phyloP scores from a whole-genome alignment of 2,329 filamentous ascomycete species.

The Pseudogymnoascus sp. region DNA sequence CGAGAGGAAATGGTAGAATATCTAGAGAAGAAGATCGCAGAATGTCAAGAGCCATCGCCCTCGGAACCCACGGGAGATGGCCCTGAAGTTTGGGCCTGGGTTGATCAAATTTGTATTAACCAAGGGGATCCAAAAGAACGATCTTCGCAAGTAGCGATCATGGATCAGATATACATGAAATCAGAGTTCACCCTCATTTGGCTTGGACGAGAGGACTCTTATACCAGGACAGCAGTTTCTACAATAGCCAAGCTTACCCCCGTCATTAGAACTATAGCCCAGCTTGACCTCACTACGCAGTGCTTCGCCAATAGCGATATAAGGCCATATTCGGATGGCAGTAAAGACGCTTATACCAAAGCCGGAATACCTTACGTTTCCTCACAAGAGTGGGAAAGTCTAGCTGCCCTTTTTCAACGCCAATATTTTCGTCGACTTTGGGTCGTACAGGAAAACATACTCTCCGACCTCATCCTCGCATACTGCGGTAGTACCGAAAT shows the following conservation, averaged over 20 bases:
- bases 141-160: slow-evolving; percentile 11
- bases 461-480: slow-evolving; percentile 26
- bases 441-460: slow-evolving; percentile 33
- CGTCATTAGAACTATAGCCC: neutral
- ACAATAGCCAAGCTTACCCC: neutral
- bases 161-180: slow-evolving; percentile 14
- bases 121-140: slow-evolving; percentile 12
- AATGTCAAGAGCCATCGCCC: neutral
- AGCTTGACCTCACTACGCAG: neutral
- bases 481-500: slow-evolving; percentile 29
- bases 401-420: slow-evolving; percentile 29
- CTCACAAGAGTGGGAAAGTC: slow-evolving; percentile 21
- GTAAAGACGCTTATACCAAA: neutral
- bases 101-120: slow-evolving; percentile 18
- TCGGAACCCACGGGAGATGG: neutral
- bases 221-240: neutral
- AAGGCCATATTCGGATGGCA: neutral
- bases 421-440: slow-evolving; percentile 31
- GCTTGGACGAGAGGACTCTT: slow-evolving; percentile 12
- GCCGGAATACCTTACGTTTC: neutral
- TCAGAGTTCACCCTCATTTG: slow-evolving; percentile 10
- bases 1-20: neutral
- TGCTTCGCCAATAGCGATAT: neutral
- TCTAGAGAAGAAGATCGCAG: neutral
- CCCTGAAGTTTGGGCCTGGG: slow-evolving; percentile 11